A percentile compares a stretch with the other conserved stretches of the same genome.
These are phyloP conservation scores for Vitis hybrid DNA, from an alignment of 177 flowering plant genomes.

Conservation along the genomic window DNA sequence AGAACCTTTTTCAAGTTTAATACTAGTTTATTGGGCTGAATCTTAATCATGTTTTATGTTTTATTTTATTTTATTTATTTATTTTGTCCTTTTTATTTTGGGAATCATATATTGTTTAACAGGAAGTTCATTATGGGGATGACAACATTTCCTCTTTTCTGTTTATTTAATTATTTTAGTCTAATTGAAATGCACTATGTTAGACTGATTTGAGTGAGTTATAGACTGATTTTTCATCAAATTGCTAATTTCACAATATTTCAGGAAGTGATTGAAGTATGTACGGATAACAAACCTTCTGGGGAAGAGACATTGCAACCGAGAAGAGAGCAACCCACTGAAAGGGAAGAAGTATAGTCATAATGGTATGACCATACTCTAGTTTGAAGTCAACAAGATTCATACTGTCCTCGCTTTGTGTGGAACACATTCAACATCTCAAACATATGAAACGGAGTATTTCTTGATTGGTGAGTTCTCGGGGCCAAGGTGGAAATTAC, in stretches of 20 bases:
- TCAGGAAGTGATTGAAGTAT: constrained; percentile 30
- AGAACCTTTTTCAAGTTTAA: no score
- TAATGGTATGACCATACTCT: neutral
- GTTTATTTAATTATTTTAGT: no score
- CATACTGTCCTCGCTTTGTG: neutral
- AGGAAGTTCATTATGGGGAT: no score
- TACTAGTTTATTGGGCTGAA: no score
- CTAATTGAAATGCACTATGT: no score
- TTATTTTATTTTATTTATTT: no score
- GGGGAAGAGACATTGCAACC: constrained; percentile 18
- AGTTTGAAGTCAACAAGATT: constrained; percentile 1
- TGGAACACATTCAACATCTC: neutral
- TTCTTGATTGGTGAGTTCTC: neutral
- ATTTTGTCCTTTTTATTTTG: no score
- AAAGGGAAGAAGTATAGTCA: constrained; percentile 6
- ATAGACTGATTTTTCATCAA: neutral
- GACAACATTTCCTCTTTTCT: no score
- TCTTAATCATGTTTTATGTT: no score
- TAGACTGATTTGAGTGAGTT: no score
- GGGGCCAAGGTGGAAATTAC: neutral
- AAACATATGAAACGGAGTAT: neutral
- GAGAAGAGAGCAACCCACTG: constrained; percentile 13
- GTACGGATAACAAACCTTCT: constrained; percentile 10
- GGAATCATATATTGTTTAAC: no score
- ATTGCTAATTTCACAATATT: neutral